Percentiles rank a stretch among this genome's conserved stretches.
These are phyloP conservation scores for Stylonectria norvegica DNA, from an alignment of 2,329 filamentous ascomycete species.

Conservation along the genomic window DNA sequence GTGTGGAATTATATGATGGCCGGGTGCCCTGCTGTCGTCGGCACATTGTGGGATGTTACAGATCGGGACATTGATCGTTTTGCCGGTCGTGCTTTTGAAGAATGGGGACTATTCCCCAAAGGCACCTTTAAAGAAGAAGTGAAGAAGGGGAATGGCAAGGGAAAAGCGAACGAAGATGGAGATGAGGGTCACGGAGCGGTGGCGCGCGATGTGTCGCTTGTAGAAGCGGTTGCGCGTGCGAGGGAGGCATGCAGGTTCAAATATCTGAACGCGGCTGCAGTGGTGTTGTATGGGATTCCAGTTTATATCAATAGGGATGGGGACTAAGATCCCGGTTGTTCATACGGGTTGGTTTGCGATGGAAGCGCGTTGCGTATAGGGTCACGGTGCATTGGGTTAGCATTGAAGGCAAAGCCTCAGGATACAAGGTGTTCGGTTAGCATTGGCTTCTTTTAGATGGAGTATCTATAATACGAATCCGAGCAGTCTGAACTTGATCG, in stretches of 20 bases:
- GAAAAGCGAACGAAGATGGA: conserved; percentile 25
- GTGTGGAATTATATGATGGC: conserved; percentile 90
- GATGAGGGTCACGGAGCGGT: conserved; percentile 24
- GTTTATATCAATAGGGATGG: conserved; percentile 62
- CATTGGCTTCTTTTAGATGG: too few relatives aligned
- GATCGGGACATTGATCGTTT: conserved; percentile 97
- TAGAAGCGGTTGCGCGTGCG: conserved; percentile 76
- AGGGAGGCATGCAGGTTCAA: conserved; percentile 78
- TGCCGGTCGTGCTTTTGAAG: conserved; percentile 71
- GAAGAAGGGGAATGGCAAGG: conserved; percentile 29
- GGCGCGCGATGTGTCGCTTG: conserved; percentile 53
- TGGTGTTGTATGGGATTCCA: conserved; percentile 92
- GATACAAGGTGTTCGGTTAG: too few relatives aligned
- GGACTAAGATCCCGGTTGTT: too few relatives aligned
- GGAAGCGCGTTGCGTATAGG: too few relatives aligned
- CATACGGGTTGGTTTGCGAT: too few relatives aligned
- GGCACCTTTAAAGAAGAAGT: conserved; percentile 41
- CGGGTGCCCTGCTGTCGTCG: conserved; percentile 80
- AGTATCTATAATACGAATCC: too few relatives aligned
- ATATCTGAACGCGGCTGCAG: conserved; percentile 90
- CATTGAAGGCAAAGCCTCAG: too few relatives aligned
- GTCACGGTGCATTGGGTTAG: too few relatives aligned
- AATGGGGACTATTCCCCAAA: conserved; percentile 72
- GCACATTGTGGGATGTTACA: conserved; percentile 96
- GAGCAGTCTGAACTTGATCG: too few relatives aligned